Evolutionary conservation across 441 rosid genomes (phyloP), one percentile per base, ranked within the genome.

Genomic region (Aleurites moluccanus): DNA sequence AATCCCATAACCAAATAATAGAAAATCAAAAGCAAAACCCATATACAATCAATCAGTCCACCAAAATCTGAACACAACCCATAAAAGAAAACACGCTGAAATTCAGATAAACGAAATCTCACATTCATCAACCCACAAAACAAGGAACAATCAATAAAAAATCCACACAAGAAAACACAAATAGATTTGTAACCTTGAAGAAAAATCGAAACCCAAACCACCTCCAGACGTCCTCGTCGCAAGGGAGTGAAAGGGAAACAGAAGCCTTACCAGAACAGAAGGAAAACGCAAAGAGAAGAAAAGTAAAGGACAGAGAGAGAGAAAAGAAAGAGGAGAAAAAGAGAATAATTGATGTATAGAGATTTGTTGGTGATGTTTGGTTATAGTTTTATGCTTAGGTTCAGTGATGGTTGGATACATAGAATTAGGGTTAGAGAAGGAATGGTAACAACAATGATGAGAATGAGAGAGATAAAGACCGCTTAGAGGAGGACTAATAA

Each of bases 361-460:
- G 18, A 75, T 42, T 47, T 25, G 69, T 35, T 38, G 73, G 57
- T 25, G 70, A 35, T 23, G 76, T 60, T 64, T 30, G 75, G 75
- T 42, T 57, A 35, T 9, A 55, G 74, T 28, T 52, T 15, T 52
- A 45, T 3, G 50, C 7, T 7, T 49, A 44, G 6, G 16, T 23
- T 57, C 11, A 57, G 44, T 20, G 75, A 52, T 50, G 33, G 59
- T 47, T 59, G 59, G 74, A 67, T 27, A 21, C 73, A 62, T 44
- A 83, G 77, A 49, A 70, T 82, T 83, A 84, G 89, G 86, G 92
- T 83, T 83, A 77, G 83, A 77, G 87, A 33, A 76, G 61, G 78
- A 78, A 62, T 63, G 75, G 71, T 10, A 77, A 77, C 44, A 77
- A 80, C 23, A 70, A 63, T 59, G 42, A 62, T 20, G 35, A 64